These are phyloP conservation scores for Pulicaria dysenterica DNA, from an alignment of 129 eudicot genomes.

Conservation along the genomic window DNA sequence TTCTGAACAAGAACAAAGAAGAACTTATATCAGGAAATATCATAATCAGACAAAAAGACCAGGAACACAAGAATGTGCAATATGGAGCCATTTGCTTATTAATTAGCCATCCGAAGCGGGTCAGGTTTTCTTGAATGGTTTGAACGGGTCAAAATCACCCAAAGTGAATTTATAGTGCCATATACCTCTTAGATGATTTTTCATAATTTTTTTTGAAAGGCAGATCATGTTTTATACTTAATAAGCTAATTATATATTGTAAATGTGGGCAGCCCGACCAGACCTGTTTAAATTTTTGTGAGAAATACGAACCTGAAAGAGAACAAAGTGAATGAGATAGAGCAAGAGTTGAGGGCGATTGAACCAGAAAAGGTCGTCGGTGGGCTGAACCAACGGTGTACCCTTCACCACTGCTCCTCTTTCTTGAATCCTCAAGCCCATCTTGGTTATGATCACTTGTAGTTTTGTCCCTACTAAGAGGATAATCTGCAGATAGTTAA, in stretches of 20 bases:
- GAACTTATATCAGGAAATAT: not conserved
- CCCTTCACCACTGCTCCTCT: slow-evolving; percentile 53
- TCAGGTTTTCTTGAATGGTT: not conserved
- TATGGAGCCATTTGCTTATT: slow-evolving; percentile 12
- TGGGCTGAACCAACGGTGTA: slow-evolving; percentile 51
- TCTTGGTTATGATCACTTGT: slow-evolving; percentile 56
- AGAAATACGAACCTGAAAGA: slow-evolving; percentile 50
- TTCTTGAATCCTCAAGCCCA: slow-evolving; percentile 57
- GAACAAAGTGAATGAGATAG: slow-evolving; percentile 55
- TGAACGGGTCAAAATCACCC: not conserved
- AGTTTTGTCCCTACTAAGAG: slow-evolving; percentile 68
- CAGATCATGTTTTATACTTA: too few relatives aligned
- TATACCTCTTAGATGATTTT: too few relatives aligned
- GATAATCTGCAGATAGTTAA: slow-evolving; percentile 41
- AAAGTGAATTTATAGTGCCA: too few relatives aligned
- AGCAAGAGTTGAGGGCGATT: slow-evolving; percentile 58
- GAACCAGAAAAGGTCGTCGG: slow-evolving; percentile 67
- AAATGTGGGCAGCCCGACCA: not conserved
- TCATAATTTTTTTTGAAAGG: too few relatives aligned
- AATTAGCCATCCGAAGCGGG: not conserved
- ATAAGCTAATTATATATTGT: too few relatives aligned
- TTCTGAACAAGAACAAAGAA: slow-evolving; percentile 42
- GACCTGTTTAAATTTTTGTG: not conserved
- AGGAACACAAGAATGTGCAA: not conserved
- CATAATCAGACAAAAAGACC: not conserved